Percentiles rank a stretch among this genome's conserved stretches.
Evolutionary conservation across 75 land plant species (phyloP).

Genomic region (Selaginella tamariscina): DNA sequence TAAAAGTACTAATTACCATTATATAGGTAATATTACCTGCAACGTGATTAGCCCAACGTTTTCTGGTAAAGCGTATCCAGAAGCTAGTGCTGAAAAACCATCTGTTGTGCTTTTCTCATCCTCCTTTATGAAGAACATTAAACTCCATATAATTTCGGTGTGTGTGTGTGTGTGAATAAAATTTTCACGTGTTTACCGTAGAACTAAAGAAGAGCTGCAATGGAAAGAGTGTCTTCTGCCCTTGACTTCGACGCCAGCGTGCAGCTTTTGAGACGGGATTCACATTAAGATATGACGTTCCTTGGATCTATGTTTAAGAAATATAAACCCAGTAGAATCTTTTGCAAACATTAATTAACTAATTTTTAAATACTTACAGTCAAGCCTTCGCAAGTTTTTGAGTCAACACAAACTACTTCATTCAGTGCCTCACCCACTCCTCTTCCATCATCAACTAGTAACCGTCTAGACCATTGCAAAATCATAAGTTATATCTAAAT

Average conservation of each 20-base stretch:
- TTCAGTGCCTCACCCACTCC: conserved; percentile 76
- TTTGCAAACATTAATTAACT: no score
- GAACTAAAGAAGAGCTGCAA: conserved; percentile 49
- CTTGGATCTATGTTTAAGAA: conserved; percentile 28
- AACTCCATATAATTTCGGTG: background rate
- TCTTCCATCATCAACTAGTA: conserved; percentile 67
- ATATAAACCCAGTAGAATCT: background rate
- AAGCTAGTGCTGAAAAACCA: conserved; percentile 29
- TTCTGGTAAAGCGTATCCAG: conserved; percentile 42
- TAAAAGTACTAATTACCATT: background rate
- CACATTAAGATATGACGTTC: conserved; percentile 47
- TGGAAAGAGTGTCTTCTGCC: conserved; percentile 63
- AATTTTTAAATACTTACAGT: conserved; percentile 51
- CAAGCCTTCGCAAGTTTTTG: conserved; percentile 38
- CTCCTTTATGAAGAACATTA: conserved; percentile 18
- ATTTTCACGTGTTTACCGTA: conserved; percentile 26
- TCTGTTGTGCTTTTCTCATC: conserved; percentile 28
- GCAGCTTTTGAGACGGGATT: conserved; percentile 35
- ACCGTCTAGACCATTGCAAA: conserved; percentile 40
- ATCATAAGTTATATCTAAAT: no score
- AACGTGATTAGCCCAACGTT: conserved; percentile 70
- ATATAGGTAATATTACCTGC: conserved; percentile 27
- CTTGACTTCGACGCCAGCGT: conserved; percentile 49
- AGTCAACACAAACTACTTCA: conserved; percentile 52
- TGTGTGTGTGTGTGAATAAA: background rate